Base-by-base conservation (phyloP, 352 stramenopile genomes). In the Phytophthora colocasiae region DNA sequence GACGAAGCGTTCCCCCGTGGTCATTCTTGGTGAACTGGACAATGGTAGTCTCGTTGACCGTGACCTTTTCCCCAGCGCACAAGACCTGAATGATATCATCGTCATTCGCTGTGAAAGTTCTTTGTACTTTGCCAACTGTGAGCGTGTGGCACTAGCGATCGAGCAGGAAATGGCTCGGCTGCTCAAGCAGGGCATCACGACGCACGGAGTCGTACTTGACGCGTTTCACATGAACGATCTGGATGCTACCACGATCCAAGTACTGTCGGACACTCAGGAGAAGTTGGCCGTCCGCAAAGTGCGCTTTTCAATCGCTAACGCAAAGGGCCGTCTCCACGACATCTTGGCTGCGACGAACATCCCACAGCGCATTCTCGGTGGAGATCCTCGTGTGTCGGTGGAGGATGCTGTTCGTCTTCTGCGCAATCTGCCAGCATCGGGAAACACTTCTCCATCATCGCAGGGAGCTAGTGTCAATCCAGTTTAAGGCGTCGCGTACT, bases 111-210 rank as follows among this genome's bases (percentile, higher is more conserved):
- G 83, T 10, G 75, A 90, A 55, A 83, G 65, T 11, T 83, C 81
- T 9, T 48, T 89, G n/a, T 86, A 78, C 54, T 89, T 87, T 44
- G 77, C 77, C 38, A 90, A 89, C 71, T 83, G 72, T 48, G 82
- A 88, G 53, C 73, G 70, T 15, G 66, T 87, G 3, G 77, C 56
- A 0, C 27, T 74, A 5, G 56, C 58, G 19, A 70, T 86, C 15
- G 78, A 85, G 7, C 50, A 60, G 0, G 80, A 88, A 57, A 81
- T 89, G 46, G 39, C 56, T 29, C 64, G 63, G 5, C 19, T 63
- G 6, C 10, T 38, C 4, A 50, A 58, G 24, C 59, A 75, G n/a
- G 68, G 63, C 11, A 51, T 88, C 14, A 47, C 58, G 1, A 64
- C 64, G 0, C 68, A 58, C 3, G 76, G 76, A 7, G 78, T 89